These are phyloP conservation scores for Orbilia oligospora DNA, from an alignment of 2,329 filamentous ascomycete genomes.

Conservation along the genomic window DNA sequence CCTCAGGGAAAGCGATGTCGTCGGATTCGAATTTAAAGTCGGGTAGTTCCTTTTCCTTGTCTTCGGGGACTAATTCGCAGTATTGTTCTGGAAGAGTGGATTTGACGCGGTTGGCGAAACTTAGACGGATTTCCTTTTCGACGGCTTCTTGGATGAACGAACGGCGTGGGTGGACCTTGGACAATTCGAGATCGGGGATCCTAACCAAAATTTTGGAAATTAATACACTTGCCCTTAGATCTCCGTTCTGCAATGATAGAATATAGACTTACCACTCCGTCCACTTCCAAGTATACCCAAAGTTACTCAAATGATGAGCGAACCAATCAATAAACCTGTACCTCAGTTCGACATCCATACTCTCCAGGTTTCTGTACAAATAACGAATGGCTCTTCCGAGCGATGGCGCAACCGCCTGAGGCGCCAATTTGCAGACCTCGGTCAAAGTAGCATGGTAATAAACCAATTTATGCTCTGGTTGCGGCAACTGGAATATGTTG, in stretches of 20 bases:
- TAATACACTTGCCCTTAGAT: not conserved
- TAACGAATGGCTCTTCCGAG: conserved; percentile 93
- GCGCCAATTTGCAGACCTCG: conserved; percentile 94
- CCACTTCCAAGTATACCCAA: conserved; percentile 99
- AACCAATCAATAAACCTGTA: conserved; percentile 98
- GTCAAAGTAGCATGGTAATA: conserved; percentile 97
- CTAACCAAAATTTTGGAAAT: conserved; percentile 66
- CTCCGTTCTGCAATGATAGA: not conserved
- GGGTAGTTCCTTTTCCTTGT: conserved; percentile 95
- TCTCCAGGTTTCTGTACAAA: conserved; percentile 84
- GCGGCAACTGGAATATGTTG: conserved; percentile 89
- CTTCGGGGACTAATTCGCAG: conserved; percentile 82
- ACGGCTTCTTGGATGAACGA: conserved; percentile 91
- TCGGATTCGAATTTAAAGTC: conserved; percentile 90
- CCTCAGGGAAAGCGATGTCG: conserved; percentile 84
- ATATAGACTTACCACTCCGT: conserved; percentile 81
- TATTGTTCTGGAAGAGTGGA: conserved; percentile 91
- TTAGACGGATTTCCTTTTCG: conserved; percentile 96
- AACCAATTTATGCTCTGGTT: conserved; percentile 90
- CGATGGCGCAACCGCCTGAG: conserved; percentile 94
- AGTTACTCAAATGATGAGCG: conserved; percentile 96
- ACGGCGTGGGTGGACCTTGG: conserved; percentile 86
- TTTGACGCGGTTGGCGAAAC: conserved; percentile 95
- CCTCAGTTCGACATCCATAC: conserved; percentile 86
- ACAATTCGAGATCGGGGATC: conserved; percentile 84